Percentiles rank a stretch among this genome's conserved stretches.
Conservation (phyloP, 495 filamentous ascomycete genomes). For the Cercophora sp. region DNA sequence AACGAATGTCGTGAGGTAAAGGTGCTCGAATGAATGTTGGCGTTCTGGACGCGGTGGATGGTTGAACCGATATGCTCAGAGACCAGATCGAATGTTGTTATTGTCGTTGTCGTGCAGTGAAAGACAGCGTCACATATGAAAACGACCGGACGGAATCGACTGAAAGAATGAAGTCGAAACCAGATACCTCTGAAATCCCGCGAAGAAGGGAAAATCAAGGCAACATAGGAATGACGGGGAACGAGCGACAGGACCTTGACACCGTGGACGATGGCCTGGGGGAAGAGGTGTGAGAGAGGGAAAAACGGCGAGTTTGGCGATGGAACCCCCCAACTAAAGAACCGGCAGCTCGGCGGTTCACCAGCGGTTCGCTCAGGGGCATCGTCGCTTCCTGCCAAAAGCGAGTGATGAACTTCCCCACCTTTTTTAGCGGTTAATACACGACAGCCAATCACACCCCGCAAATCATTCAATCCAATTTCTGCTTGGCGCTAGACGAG, state of each 20-base stretch:
- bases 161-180: conserved; percentile 81
- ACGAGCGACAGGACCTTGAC: conserved; percentile 23
- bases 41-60: conserved; percentile 1
- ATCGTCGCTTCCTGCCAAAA: conserved; percentile 3
- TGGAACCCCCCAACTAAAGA: conserved; percentile 7
- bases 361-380: conserved; percentile 19
- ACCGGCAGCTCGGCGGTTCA: not conserved
- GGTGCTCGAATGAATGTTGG: conserved; percentile 2
- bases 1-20: conserved; percentile 1
- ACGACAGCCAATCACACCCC: not conserved
- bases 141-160: conserved; percentile 51
- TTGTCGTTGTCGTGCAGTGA: conserved; percentile 6
- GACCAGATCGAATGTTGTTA: not conserved
- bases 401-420: conserved; percentile 9
- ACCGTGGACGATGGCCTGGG: conserved; percentile 26
- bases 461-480: conserved; percentile 1
- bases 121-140: conserved; percentile 28
- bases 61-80: conserved; percentile 1
- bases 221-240: conserved; percentile 16
- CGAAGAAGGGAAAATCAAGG: conserved; percentile 29
- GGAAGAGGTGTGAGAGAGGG: conserved; percentile 21
- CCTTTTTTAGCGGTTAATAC: not conserved
- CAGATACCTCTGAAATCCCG: conserved; percentile 18
- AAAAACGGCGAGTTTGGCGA: conserved; percentile 18
- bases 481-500: conserved; percentile 2